Base-by-base conservation (phyloP, 257 asterid species). In the Linderniella brevidens region DNA sequence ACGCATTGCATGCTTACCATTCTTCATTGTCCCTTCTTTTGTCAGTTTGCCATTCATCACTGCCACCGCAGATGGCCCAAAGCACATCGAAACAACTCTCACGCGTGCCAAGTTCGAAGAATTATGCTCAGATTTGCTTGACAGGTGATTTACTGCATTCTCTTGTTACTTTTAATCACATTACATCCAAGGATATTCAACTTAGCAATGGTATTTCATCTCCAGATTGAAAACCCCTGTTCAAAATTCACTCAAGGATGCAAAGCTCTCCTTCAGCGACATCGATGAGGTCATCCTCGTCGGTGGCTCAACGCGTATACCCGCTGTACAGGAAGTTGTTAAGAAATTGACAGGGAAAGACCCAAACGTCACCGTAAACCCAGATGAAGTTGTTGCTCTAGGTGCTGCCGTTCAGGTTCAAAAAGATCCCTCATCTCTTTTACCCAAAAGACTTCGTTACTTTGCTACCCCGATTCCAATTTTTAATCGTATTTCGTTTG, bases 311-410 rank as follows among this genome's bases (percentile, higher is more conserved):
- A 88, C 95, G 3, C 93, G 97, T 62, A 88, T 84, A 49, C 97
- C 97, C 19, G 93, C 97, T 54, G 97, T 88, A 58, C 95, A 83
- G 79, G 90, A 78, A 57, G 86, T 88, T 56, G 93, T 88, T 37
- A 78, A 76, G 73, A 88, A 80, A 65, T 13, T 88, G 82, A 88
- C 95, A 0, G 92, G 93, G 51, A 88, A 84, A 68, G 97, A 84
- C 61, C 97, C 97, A 49, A 88, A 88, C 59, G 97, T 88, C 19
- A 75, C 95, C 6, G 97, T 88, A 40, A 88, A 88, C 56, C 97
- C 97, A 8, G 97, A 88, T 67, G 97, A 88, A 72, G 97, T 88
- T 35, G 97, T 88, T 64, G 97, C 97, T 53, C 95, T 88, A 49
- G 97, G 97, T 57, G 97, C 97, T 56, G 97, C 97, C 14, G 97